These are phyloP conservation scores for Xylariomycetidae sp. DNA, from an alignment of 2,329 filamentous ascomycete genomes.

Conservation along the genomic window DNA sequence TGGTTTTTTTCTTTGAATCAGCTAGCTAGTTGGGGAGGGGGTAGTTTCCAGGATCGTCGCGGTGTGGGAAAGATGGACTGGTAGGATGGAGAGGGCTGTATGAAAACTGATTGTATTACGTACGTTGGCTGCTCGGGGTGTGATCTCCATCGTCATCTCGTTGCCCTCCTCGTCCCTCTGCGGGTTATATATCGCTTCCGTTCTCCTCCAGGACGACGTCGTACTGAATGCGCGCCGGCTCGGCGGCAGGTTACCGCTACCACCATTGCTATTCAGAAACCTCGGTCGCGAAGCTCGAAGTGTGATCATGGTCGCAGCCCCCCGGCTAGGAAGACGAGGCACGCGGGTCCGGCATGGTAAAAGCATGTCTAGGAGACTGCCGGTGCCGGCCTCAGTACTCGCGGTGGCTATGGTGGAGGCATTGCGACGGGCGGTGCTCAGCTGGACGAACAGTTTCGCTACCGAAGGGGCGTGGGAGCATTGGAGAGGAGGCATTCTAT, in stretches of 20 bases:
- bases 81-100: neutral
- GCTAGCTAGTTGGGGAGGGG: neutral
- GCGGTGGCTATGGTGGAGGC: slow-evolving; percentile 11
- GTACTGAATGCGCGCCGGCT: slow-evolving; percentile 30
- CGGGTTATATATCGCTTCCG: slow-evolving; percentile 61
- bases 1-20: slow-evolving; percentile 1
- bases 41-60: neutral
- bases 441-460: slow-evolving; percentile 28
- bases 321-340: slow-evolving; percentile 9
- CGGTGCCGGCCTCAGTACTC: no score
- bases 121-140: slow-evolving; percentile 75
- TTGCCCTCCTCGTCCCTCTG: slow-evolving; percentile 77
- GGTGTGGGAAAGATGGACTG: neutral
- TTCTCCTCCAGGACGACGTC: slow-evolving; percentile 34
- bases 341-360: slow-evolving; percentile 19
- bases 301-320: slow-evolving; percentile 2
- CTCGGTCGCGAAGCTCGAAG: no score
- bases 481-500: slow-evolving; percentile 21
- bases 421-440: slow-evolving; percentile 18
- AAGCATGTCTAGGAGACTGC: slow-evolving; percentile 35
- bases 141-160: slow-evolving; percentile 80
- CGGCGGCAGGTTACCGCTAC: neutral
- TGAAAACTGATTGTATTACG: slow-evolving; percentile 15
- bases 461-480: slow-evolving; percentile 33
- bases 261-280: no score